Evolutionary conservation across 163 green algal genomes (phyloP).

Genomic region (Scenedesmus sp.): DNA sequence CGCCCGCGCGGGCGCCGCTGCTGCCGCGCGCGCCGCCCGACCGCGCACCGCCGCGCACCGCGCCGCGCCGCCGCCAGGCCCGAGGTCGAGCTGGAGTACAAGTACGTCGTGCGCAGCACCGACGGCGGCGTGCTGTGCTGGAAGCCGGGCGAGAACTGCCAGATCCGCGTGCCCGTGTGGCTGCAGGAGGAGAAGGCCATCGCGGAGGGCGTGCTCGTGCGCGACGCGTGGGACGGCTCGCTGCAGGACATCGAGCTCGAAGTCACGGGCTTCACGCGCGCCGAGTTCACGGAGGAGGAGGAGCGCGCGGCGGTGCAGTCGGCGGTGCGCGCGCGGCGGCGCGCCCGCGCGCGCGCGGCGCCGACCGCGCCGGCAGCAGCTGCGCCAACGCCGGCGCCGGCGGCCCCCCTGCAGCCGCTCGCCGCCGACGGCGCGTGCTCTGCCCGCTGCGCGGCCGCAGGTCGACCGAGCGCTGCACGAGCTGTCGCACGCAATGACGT

Average conservation of each 20-base stretch:
- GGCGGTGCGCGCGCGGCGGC: constrained; percentile 14
- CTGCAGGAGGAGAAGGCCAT: constrained; percentile 24
- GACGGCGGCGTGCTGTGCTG: constrained; percentile 43
- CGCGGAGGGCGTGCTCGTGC: constrained; percentile 33
- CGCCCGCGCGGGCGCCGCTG: not conserved
- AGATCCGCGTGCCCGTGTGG: constrained; percentile 38
- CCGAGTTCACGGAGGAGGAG: constrained; percentile 31
- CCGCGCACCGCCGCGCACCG: not conserved
- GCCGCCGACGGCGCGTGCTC: too few relatives aligned
- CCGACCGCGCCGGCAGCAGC: not conserved
- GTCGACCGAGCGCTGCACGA: constrained; percentile 34
- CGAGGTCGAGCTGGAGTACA: constrained; percentile 49
- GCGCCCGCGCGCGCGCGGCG: not conserved
- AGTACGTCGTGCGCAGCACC: constrained; percentile 43
- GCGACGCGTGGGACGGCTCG: constrained; percentile 45
- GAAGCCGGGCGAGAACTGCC: constrained; percentile 47
- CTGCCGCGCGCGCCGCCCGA: too few relatives aligned
- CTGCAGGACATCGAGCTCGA: constrained; percentile 41
- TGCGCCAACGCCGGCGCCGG: not conserved
- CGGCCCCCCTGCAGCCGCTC: too few relatives aligned
- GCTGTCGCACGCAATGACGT: constrained; percentile 34
- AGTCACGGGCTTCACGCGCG: not conserved
- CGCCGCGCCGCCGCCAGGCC: constrained; percentile 15
- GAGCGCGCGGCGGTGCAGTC: constrained; percentile 41
- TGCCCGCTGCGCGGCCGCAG: not conserved